phyloP scores from a whole-genome alignment of 441 rosid genomes.

The Populus hybrid region DNA sequence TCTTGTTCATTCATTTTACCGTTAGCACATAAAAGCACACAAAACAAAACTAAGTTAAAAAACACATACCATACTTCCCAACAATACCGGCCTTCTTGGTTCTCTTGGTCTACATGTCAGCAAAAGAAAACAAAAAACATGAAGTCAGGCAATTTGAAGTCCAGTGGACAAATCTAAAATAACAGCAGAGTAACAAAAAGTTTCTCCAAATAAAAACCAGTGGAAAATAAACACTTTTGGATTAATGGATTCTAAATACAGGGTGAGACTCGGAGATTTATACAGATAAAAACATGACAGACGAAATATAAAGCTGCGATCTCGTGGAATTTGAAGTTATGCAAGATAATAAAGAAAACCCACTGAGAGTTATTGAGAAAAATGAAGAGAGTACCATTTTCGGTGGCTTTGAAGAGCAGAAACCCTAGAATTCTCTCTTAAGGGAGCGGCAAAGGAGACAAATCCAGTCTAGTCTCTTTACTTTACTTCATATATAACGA shows the following conservation, averaged over 20 bases:
- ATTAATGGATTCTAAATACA: too few relatives aligned
- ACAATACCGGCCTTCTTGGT: slow-evolving; percentile 67
- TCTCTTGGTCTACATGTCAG: slow-evolving; percentile 44
- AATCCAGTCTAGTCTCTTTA: neutral
- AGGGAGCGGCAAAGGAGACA: neutral
- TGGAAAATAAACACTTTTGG: neutral
- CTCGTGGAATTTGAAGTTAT: neutral
- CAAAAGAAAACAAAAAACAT: neutral
- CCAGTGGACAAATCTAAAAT: neutral
- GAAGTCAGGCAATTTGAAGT: neutral
- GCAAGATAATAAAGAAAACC: neutral
- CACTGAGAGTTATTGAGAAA: neutral
- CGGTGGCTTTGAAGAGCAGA: slow-evolving; percentile 2
- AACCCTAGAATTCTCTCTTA: neutral
- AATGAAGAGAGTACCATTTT: slow-evolving; percentile 16
- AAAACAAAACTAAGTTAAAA: neutral
- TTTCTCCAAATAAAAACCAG: neutral
- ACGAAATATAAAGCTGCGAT: neutral
- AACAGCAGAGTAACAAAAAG: neutral
- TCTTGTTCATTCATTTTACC: neutral
- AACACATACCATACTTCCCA: slow-evolving; percentile 47
- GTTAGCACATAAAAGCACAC: neutral
- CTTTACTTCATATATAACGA: neutral
- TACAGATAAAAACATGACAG: neutral
- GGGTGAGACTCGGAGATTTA: too few relatives aligned